Conservation (phyloP, 1,139 yeast species). For the Yamadazyma dushanensis region DNA sequence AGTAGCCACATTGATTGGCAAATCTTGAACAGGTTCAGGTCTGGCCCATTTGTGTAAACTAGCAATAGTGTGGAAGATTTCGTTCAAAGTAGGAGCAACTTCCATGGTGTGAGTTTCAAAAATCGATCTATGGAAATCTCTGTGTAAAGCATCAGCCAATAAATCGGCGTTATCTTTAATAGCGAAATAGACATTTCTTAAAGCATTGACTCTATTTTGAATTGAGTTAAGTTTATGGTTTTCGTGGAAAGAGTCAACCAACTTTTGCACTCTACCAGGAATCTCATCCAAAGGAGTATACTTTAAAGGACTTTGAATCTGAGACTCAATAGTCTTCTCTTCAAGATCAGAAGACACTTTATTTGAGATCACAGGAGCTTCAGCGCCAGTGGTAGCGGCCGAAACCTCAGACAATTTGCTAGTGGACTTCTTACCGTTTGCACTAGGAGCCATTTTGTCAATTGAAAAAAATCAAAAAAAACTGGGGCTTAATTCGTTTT, state of each 20-base stretch:
- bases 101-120: conserved; percentile 67
- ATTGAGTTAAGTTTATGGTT: conserved; percentile 54
- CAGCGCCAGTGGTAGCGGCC: background rate
- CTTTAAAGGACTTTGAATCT: conserved; percentile 13
- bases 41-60: conserved; percentile 63
- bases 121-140: conserved; percentile 66
- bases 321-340: background rate
- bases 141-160: conserved; percentile 56
- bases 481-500: background rate
- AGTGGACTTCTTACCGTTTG: background rate
- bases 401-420: too few species aligned
- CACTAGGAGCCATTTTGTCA: conserved; percentile 1
- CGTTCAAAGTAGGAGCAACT: conserved; percentile 49
- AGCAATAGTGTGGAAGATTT: conserved; percentile 59
- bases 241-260: conserved; percentile 45
- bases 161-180: conserved; percentile 59
- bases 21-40: conserved; percentile 47
- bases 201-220: conserved; percentile 58
- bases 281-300: conserved; percentile 56
- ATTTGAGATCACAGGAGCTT: background rate
- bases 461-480: background rate
- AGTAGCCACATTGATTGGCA: conserved; percentile 48
- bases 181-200: conserved; percentile 68
- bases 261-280: conserved; percentile 42
- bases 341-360: background rate